Percentiles rank a stretch among this genome's conserved stretches.
phyloP scores from a whole-genome alignment of 768 basidiomycete genomes.

The Gautieria morchelliformis region DNA sequence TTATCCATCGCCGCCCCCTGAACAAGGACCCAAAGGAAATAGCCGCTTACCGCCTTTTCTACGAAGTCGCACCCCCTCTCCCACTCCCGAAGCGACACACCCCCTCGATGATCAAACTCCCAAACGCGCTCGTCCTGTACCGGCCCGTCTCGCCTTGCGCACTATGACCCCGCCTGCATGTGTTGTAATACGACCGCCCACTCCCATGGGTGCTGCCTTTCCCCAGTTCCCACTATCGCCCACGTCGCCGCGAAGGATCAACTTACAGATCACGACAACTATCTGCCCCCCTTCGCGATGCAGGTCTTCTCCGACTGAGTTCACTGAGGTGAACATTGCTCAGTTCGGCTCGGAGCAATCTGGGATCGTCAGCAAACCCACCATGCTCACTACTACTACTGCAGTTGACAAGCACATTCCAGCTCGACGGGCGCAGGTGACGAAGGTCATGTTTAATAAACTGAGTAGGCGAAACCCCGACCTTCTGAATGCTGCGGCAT shows the following conservation, averaged over 20 bases:
- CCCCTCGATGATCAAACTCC: background rate
- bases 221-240: conserved; percentile 26
- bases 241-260: conserved; percentile 19
- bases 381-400: background rate
- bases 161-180: conserved; percentile 21
- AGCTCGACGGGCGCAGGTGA: conserved; percentile 37
- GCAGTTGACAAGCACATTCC: background rate
- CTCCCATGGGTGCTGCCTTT: conserved; percentile 21
- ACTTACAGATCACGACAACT: conserved; percentile 38
- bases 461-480: conserved; percentile 44
- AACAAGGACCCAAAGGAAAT: conserved; percentile 10
- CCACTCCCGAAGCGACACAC: background rate
- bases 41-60: conserved; percentile 17
- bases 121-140: background rate
- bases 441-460: conserved; percentile 56
- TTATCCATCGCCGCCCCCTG: background rate
- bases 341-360: conserved; percentile 30
- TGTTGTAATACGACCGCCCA: conserved; percentile 29
- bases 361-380: background rate
- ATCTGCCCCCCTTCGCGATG: conserved; percentile 35
- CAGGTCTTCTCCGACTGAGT: conserved; percentile 32
- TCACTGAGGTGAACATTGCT: conserved; percentile 44
- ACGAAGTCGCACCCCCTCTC: conserved; percentile 17
- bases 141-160: conserved; percentile 9
- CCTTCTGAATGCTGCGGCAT: conserved; percentile 20